Conservation (phyloP, 257 asterid genomes). For the Rubia yunnanensis region DNA sequence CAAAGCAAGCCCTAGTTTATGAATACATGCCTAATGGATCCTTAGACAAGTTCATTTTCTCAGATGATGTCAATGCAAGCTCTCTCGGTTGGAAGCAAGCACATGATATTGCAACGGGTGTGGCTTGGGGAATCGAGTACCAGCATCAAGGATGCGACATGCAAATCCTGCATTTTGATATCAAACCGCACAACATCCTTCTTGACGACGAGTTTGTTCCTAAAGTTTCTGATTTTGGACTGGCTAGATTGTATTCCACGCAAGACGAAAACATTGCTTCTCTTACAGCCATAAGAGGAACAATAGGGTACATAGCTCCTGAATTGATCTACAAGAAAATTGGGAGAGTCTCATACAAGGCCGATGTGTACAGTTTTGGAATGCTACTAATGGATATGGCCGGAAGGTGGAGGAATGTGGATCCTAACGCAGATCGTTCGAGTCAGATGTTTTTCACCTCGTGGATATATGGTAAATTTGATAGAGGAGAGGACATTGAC, state of each 20-base stretch:
- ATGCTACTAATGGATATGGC: slow-evolving; percentile 18
- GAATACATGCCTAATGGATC: slow-evolving; percentile 3
- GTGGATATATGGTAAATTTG: slow-evolving; percentile 11
- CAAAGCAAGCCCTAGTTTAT: neutral
- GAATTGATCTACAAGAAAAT: neutral
- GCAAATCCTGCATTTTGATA: slow-evolving; percentile 14
- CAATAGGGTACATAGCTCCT: slow-evolving; percentile 4
- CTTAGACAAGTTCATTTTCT: neutral
- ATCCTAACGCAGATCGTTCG: neutral
- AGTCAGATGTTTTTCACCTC: slow-evolving; percentile 12
- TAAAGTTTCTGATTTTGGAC: slow-evolving; percentile 15
- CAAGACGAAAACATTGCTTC: neutral
- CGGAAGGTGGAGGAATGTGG: slow-evolving; percentile 7
- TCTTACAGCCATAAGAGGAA: slow-evolving; percentile 17
- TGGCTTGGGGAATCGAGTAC: slow-evolving; percentile 14
- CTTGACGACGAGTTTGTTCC: slow-evolving; percentile 5
- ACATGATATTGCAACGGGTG: slow-evolving; percentile 12
- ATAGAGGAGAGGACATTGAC: neutral
- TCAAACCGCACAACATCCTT: slow-evolving; percentile 1
- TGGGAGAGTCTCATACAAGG: slow-evolving; percentile 8
- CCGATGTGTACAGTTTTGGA: slow-evolving; percentile 24
- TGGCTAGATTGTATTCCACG: slow-evolving; percentile 8
- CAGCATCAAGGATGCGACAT: slow-evolving; percentile 6
- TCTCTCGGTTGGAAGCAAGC: neutral
- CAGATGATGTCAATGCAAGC: neutral